A percentile compares a stretch with the other conserved stretches of the same genome.
These are phyloP conservation scores for Sequoia sempervirens DNA, from an alignment of 75 land plant genomes.

Conservation along the genomic window DNA sequence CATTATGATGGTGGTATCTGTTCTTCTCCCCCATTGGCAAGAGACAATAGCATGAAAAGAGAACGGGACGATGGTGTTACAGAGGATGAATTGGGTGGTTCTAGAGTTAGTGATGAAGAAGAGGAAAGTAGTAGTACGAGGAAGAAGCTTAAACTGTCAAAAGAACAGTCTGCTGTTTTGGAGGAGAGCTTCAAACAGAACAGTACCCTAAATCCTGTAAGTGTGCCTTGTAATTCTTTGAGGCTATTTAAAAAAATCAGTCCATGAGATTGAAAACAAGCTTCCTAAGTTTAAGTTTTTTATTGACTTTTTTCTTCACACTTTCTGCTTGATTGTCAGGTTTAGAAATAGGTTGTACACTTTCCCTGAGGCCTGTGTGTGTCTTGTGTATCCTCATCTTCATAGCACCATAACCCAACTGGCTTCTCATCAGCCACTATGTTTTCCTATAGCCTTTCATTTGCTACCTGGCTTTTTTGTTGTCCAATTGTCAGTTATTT, in stretches of 20 bases:
- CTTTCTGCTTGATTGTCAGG: background rate
- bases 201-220: constrained; percentile 80
- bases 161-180: constrained; percentile 67
- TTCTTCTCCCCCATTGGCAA: background rate
- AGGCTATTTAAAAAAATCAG: background rate
- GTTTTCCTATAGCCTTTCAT: no score
- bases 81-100: constrained; percentile 11
- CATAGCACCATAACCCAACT: no score
- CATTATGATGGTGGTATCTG: background rate
- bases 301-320: background rate
- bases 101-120: background rate
- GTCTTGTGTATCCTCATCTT: no score
- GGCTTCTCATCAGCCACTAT: no score
- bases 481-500: no score
- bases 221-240: background rate
- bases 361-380: no score
- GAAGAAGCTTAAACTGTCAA: constrained; percentile 66
- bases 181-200: constrained; percentile 82
- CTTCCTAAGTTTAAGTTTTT: background rate
- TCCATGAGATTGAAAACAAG: background rate
- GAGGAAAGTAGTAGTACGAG: constrained; percentile 25
- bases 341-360: no score
- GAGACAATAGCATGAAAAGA: background rate
- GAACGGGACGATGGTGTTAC: constrained; percentile 6
- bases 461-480: no score